Percentiles rank a stretch among this genome's conserved stretches.
These are phyloP conservation scores for Daldinia decipiens DNA, from an alignment of 495 filamentous ascomycete species.

Conservation along the genomic window DNA sequence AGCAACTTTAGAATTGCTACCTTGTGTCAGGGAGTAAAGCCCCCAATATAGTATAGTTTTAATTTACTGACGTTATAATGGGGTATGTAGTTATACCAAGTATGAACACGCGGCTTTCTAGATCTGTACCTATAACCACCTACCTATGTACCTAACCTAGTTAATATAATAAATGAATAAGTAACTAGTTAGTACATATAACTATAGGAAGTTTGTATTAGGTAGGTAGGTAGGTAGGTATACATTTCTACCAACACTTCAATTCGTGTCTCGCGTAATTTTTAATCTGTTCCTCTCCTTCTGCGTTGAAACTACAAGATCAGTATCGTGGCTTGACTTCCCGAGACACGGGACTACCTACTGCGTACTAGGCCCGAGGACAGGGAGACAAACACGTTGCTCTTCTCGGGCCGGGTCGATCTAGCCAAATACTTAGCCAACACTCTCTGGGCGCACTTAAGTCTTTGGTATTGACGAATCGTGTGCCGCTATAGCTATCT, in stretches of 20 bases:
- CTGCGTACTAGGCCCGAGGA: too few species aligned
- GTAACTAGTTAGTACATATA: too few species aligned
- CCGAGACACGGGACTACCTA: neutral
- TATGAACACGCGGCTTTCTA: neutral
- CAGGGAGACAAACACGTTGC: too few species aligned
- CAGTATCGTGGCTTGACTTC: neutral
- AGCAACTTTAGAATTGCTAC: neutral
- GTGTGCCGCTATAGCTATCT: neutral
- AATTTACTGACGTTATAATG: conserved; percentile 20
- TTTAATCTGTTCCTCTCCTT: too few species aligned
- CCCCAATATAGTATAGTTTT: neutral
- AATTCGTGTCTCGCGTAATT: too few species aligned
- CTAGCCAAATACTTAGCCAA: neutral
- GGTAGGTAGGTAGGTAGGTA: too few species aligned
- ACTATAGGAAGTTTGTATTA: too few species aligned
- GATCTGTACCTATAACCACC: too few species aligned
- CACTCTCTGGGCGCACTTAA: neutral
- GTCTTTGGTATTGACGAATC: neutral
- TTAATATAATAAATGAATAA: too few species aligned
- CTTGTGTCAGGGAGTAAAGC: conserved; percentile 8
- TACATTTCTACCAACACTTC: too few species aligned
- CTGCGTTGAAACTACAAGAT: too few species aligned
- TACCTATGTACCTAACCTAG: too few species aligned
- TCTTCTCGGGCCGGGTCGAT: neutral
- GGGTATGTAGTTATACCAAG: neutral